Evolutionary conservation across 306 rosid species (phyloP), one percentile per base, ranked within the genome.

Genomic region (Begonia loranthoides): DNA sequence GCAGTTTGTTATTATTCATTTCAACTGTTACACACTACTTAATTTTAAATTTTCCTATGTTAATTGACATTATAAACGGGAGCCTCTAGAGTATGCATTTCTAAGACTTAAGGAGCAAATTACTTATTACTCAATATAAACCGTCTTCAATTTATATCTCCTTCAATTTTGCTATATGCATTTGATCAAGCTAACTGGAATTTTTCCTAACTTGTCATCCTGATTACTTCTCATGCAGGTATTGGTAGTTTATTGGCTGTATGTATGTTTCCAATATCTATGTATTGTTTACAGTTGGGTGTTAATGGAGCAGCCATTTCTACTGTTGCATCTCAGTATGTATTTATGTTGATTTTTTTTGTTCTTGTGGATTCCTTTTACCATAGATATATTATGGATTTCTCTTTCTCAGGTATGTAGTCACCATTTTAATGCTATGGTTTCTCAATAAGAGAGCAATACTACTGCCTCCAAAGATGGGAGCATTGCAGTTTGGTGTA

Each of bases 241-340:
- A 75, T 90, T 43, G 94, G 94, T 51, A 86, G 82, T 74, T 70
- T 83, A 49, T 70, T 80, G 40, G 92, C 94, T 34, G 88, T 79
- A 45, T 38, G 83, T 64, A 79, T 85, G 49, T 78, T 78, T 67
- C 99, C 99, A 50, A 55, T 78, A 54, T 84, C 86, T 49, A 90
- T 90, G 70, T 79, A 86, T 73, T 68, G 61, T 70, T 76, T 82
- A 60, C 58, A 61, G 64, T 63, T 86, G 95, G 95, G 99, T 49
- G 80, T 67, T 63, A 77, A 74, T 60, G 99, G 99, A 45, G 99
- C 99, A 17, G 95, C 93, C 68, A 65, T 86, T 54, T 82, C 99
- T 55, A 78, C 92, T 10, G 95, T 90, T 66, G 51, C 86, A 60
- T 90, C 97, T 56, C 99, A 90, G 99, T 90, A 83, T 56, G 95